Evolutionary conservation across 202 grass and related monocot species (phyloP).

Genomic region (Carex arenaria): DNA sequence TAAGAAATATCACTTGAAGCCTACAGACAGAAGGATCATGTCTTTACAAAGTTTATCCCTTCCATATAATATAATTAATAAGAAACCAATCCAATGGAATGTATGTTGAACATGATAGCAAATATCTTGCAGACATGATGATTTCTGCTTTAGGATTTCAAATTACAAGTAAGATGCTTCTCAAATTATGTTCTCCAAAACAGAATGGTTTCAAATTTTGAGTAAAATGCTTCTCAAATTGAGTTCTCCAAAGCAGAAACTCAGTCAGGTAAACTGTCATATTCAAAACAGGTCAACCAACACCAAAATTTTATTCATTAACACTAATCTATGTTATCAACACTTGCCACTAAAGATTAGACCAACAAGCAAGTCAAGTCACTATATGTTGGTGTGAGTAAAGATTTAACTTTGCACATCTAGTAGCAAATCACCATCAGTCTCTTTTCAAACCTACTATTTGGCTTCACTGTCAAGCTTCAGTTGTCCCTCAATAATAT

Average conservation of each 20-base stretch:
- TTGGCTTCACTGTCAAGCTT: neutral
- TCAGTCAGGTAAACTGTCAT: neutral
- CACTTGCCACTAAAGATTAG: neutral
- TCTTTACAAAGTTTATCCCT: neutral
- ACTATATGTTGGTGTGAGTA: neutral
- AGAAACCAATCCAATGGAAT: neutral
- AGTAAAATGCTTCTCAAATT: neutral
- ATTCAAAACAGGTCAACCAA: neutral
- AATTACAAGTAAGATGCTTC: neutral
- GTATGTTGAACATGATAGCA: neutral
- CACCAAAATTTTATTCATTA: neutral
- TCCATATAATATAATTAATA: neutral
- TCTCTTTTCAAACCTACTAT: conserved; percentile 11
- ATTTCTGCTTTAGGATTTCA: too few relatives aligned
- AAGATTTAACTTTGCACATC: neutral
- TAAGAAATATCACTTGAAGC: neutral
- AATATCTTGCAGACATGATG: neutral
- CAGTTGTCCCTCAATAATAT: neutral
- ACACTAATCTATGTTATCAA: neutral
- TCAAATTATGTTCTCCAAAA: neutral
- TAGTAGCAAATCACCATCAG: conserved; percentile 9
- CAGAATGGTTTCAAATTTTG: neutral
- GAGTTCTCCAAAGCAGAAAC: neutral
- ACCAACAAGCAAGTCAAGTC: conserved; percentile 13
- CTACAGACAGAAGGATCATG: neutral